Conservation (phyloP, 371 early-diverging fungal species). For the Mortierella sp. region DNA sequence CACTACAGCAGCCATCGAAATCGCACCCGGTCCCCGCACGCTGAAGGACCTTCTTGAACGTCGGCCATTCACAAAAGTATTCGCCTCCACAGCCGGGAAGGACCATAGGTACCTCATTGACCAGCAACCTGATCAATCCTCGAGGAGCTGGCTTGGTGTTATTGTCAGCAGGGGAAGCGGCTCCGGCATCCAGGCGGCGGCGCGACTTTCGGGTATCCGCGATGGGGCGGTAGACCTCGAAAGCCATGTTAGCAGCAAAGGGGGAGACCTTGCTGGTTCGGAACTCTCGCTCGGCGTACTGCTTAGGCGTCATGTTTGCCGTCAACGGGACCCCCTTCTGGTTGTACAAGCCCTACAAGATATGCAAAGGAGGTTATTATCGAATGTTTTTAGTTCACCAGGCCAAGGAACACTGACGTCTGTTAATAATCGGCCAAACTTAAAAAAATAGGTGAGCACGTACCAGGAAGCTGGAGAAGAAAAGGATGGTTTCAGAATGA, state of each 20-base stretch:
- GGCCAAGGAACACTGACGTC: not conserved
- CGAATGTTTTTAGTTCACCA: too few relatives aligned
- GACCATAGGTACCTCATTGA: slow-evolving; percentile 26
- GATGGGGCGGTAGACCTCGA: slow-evolving; percentile 29
- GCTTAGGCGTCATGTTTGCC: slow-evolving; percentile 19
- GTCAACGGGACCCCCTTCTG: slow-evolving; percentile 18
- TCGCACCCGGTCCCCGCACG: slow-evolving; percentile 25
- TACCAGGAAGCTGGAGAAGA: slow-evolving; percentile 54
- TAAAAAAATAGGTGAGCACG: not conserved
- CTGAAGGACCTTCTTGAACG: slow-evolving; percentile 12
- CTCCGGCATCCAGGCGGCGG: not conserved
- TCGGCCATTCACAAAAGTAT: slow-evolving; percentile 27
- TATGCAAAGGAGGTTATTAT: not conserved
- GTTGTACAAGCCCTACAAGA: slow-evolving; percentile 16
- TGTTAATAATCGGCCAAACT: not conserved
- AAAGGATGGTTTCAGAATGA: slow-evolving; percentile 48
- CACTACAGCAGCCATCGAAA: slow-evolving; percentile 24
- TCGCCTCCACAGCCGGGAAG: slow-evolving; percentile 20
- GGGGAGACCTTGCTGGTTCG: slow-evolving; percentile 13
- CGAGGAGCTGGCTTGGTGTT: not conserved
- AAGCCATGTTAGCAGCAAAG: slow-evolving; percentile 30
- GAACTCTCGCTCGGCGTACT: slow-evolving; percentile 25
- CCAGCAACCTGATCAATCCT: slow-evolving; percentile 29
- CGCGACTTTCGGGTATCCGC: not conserved
- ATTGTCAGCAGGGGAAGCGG: not conserved